Percentiles rank a stretch among this genome's conserved stretches.
These are phyloP conservation scores for Lyophyllum shimeji DNA, from an alignment of 768 basidiomycete genomes.

Conservation along the genomic window DNA sequence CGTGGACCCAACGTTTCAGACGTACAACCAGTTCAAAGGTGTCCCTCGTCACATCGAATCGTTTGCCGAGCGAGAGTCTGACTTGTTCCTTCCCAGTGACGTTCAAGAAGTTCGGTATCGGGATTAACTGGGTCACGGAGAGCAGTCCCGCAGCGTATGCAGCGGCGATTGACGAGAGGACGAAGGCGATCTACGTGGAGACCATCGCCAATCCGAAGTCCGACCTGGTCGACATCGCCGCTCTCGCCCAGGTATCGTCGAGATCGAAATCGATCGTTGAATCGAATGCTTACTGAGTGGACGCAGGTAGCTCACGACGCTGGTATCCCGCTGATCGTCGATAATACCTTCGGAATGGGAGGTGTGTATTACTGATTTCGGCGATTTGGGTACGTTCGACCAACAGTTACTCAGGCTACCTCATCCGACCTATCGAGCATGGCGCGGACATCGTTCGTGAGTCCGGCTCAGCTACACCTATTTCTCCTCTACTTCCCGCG, in stretches of 20 bases:
- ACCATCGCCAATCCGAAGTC: constrained; percentile 81
- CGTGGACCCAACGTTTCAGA: constrained; percentile 34
- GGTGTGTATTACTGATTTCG: constrained; percentile 36
- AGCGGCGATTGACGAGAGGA: constrained; percentile 72
- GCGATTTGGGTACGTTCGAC: constrained; percentile 14
- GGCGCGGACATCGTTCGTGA: constrained; percentile 76
- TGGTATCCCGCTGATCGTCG: constrained; percentile 76
- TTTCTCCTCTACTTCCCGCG: neutral
- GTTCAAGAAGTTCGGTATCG: constrained; percentile 68
- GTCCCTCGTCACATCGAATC: neutral
- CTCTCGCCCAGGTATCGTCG: constrained; percentile 58
- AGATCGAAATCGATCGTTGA: neutral
- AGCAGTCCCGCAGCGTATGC: constrained; percentile 57
- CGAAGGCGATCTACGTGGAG: constrained; percentile 76
- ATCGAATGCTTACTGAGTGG: neutral
- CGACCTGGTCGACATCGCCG: constrained; percentile 63
- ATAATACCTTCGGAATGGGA: constrained; percentile 79
- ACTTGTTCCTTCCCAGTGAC: constrained; percentile 42
- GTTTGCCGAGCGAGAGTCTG: constrained; percentile 7
- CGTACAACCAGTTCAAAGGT: constrained; percentile 75
- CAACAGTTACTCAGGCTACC: constrained; percentile 40
- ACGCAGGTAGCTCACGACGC: constrained; percentile 65
- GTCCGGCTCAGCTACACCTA: no score
- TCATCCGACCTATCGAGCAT: constrained; percentile 66
- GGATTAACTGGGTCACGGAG: constrained; percentile 60